Evolutionary conservation across 345 rosid genomes (phyloP).

Genomic region (Crucihimalaya himalaica): DNA sequence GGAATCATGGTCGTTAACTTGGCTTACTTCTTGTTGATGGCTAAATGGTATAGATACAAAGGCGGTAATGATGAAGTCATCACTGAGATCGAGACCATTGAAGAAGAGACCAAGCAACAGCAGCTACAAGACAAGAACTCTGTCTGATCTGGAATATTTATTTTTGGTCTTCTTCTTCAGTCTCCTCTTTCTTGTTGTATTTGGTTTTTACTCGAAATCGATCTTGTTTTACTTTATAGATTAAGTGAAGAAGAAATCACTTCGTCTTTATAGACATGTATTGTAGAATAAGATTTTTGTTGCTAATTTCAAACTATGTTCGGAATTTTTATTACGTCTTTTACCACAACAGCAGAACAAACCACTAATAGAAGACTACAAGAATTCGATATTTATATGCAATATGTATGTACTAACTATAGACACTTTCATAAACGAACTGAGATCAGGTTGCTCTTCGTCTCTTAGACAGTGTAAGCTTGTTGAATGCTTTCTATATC

Average conservation of each 20-base stretch:
- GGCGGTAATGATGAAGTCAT: not conserved
- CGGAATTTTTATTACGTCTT: not conserved
- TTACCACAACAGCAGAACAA: not conserved
- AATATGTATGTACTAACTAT: not conserved
- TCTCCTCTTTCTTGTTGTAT: constrained; percentile 17
- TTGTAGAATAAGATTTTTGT: constrained; percentile 4
- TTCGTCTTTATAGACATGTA: not conserved
- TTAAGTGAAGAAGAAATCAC: constrained; percentile 8
- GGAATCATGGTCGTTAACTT: constrained; percentile 40
- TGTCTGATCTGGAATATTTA: constrained; percentile 25
- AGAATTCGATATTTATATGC: not conserved
- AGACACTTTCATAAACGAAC: not conserved
- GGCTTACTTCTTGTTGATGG: constrained; percentile 40
- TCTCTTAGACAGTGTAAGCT: constrained; percentile 70
- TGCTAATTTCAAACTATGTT: not conserved
- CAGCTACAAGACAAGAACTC: constrained; percentile 32
- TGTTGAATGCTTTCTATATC: constrained; percentile 91
- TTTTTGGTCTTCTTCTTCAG: not conserved
- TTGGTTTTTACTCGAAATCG: not conserved
- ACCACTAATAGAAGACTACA: not conserved
- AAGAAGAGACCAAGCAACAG: constrained; percentile 32
- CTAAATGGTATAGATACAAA: constrained; percentile 48
- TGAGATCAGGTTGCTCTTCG: not conserved
- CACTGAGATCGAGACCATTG: constrained; percentile 23
- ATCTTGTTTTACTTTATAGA: constrained; percentile 8